Percentiles rank a stretch among this genome's conserved stretches.
Conservation (phyloP, 176 grass and related monocot species). For the Elaeis guineensis region DNA sequence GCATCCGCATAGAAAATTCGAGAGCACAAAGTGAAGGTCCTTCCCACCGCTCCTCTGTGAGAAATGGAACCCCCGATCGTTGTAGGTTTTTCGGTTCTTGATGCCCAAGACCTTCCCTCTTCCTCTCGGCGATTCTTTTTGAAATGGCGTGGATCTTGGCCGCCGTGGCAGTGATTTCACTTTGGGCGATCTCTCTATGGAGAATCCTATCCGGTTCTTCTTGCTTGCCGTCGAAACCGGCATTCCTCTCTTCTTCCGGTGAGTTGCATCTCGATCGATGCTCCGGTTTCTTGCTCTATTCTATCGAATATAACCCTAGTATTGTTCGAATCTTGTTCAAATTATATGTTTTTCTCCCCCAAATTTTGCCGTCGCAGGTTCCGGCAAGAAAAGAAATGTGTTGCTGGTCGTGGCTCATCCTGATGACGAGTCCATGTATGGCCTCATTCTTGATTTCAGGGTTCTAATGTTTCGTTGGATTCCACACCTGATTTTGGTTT, state of each 20-base stretch:
- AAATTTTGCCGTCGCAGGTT: background rate
- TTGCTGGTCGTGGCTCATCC: constrained; percentile 80
- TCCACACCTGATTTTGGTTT: too few relatives aligned
- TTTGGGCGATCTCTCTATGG: constrained; percentile 45
- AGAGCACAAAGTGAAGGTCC: too few relatives aligned
- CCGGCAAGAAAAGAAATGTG: constrained; percentile 45
- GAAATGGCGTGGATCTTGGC: constrained; percentile 38
- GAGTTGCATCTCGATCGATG: background rate
- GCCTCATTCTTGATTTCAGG: background rate
- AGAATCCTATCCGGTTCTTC: constrained; percentile 10
- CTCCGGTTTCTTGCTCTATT: background rate
- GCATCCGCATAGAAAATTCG: too few relatives aligned
- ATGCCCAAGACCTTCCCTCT: too few relatives aligned
- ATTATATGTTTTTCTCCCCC: background rate
- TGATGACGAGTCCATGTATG: constrained; percentile 92
- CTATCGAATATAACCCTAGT: background rate
- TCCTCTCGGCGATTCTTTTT: background rate
- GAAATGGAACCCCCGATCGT: too few relatives aligned
- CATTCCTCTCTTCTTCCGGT: constrained; percentile 3
- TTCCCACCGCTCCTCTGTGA: too few relatives aligned
- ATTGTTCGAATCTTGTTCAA: background rate
- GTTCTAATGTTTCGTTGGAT: too few relatives aligned
- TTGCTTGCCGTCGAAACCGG: background rate
- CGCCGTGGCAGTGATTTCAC: constrained; percentile 7
- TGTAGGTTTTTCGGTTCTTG: too few relatives aligned